Base-by-base conservation (phyloP, 805 yeast genomes). In the Candida lessepsii region DNA sequence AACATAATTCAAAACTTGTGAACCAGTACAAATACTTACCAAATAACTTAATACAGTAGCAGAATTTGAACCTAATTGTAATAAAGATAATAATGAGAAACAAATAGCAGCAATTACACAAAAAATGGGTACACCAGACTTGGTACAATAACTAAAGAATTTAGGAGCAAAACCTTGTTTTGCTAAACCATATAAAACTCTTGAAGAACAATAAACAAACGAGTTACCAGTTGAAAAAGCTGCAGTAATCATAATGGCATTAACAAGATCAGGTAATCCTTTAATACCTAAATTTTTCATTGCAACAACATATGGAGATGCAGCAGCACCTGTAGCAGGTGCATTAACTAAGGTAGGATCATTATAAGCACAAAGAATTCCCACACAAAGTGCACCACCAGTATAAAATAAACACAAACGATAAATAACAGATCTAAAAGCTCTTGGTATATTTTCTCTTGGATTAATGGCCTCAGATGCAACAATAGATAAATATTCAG, bases 181-280 rank as follows among this genome's bases (percentile, higher is more conserved):
- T 0, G 93, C 84, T 59, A 86, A 65, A 2, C 87, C 87, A 56
- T 80, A 81, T 16, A 86, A 64, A 0, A 85, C 70, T 54, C 79
- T 62, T 6, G 88, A 76, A 0, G 91, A 81, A 45, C 88, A 80
- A 54, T 78, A 86, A 25, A 85, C 76, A 57, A 80, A 83, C 1
- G 91, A 83, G 58, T 86, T 86, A 39, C 95, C 96, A 2, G 95
- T 89, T 25, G 89, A 81, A 49, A 86, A 82, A 0, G 90, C 84
- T 1, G 93, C 76, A 4, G 86, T 70, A 40, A 88, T 70, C 40
- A 88, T 72, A 21, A 86, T 76, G 1, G 78, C 95, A 60, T 89
- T 89, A 42, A 89, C 88, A 45, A 88, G 72, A 53, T 82, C 77
- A 23, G 95, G 95, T 35, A 87, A 67, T 0, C 75, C 81, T 24